Evolutionary conservation across 2,329 filamentous ascomycete species (phyloP).

Genomic region (Penicillium paneum): DNA sequence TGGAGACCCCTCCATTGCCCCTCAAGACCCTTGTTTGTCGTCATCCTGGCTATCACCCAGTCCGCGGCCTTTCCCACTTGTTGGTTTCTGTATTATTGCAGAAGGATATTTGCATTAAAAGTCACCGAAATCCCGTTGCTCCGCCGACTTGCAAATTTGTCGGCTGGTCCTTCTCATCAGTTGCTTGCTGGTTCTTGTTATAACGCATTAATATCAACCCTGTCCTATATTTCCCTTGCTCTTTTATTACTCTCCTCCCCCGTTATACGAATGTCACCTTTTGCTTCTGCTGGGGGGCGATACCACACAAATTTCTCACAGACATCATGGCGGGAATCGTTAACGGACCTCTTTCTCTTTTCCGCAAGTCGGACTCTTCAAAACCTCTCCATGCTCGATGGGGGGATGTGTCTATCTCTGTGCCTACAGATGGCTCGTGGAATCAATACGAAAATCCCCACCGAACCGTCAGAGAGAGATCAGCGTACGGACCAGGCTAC

Average conservation of each 20-base stretch:
- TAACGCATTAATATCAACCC: conserved; percentile 6
- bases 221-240: background rate
- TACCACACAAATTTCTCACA: background rate
- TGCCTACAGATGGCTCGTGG: conserved; percentile 40
- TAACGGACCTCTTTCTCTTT: conserved; percentile 29
- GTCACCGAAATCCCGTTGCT: conserved; percentile 1
- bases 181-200: background rate
- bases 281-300: background rate
- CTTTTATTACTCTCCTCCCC: background rate
- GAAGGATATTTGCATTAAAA: conserved; percentile 6
- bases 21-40: conserved; percentile 14
- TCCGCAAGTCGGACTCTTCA: conserved; percentile 28
- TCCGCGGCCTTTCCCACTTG: conserved; percentile 3
- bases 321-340: conserved; percentile 29
- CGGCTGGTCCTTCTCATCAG: background rate
- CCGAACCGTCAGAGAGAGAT: conserved; percentile 14
- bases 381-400: conserved; percentile 38
- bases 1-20: conserved; percentile 11
- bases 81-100: conserved; percentile 11
- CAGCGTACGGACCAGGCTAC: conserved; percentile 30
- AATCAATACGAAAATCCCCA: conserved; percentile 34
- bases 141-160: background rate
- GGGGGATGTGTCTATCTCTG: conserved; percentile 39
- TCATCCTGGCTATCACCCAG: conserved; percentile 13
- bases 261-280: conserved; percentile 9